phyloP scores from a whole-genome alignment of 352 stramenopile species.

The Halophytophthora batemanensis region DNA sequence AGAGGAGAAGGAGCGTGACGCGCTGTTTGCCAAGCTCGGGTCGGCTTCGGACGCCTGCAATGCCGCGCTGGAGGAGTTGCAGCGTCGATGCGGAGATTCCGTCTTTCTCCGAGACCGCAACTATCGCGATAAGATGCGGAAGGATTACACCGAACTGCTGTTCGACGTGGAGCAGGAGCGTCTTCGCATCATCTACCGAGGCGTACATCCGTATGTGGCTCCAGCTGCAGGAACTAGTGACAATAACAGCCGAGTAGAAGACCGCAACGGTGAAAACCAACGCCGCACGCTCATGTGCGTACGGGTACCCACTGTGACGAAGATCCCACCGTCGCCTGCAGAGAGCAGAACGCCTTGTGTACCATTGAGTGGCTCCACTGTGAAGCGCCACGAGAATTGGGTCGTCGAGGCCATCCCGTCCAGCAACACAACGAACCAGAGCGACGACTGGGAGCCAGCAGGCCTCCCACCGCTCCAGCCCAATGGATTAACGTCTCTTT shows the following conservation, averaged over 20 bases:
- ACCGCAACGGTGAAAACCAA: constrained; percentile 7
- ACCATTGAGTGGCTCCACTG: no score
- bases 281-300: constrained; percentile 18
- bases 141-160: constrained; percentile 71
- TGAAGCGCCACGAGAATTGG: no score
- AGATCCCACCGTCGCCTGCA: constrained; percentile 2
- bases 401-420: no score
- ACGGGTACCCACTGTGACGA: constrained; percentile 6
- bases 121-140: constrained; percentile 72
- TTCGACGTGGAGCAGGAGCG: constrained; percentile 73
- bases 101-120: constrained; percentile 38
- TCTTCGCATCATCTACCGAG: constrained; percentile 54
- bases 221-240: constrained; percentile 10
- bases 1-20: constrained; percentile 68
- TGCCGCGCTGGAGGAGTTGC: constrained; percentile 47
- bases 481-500: no score
- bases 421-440: no score
- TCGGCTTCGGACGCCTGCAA: constrained; percentile 40
- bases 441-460: no score
- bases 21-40: constrained; percentile 55
- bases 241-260: neutral
- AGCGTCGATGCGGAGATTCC: constrained; percentile 35
- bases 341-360: no score
- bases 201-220: constrained; percentile 17
- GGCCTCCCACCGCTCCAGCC: no score